Base-by-base conservation (phyloP, 2,329 filamentous ascomycete species). In the Sporothrix brasiliensis region DNA sequence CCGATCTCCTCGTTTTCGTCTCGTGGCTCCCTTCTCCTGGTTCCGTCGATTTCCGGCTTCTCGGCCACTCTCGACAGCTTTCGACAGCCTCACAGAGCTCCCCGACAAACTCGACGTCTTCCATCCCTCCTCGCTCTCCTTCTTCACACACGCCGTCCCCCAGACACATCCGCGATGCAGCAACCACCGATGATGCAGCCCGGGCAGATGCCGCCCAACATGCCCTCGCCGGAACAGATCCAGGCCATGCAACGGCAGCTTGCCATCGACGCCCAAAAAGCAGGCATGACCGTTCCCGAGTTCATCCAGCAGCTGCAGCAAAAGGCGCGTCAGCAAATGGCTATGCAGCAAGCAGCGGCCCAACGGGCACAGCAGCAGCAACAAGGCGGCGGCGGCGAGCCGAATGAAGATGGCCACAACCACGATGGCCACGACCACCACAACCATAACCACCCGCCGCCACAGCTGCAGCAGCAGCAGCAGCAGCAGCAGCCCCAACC, bases 141-240 rank as follows among this genome's bases (percentile, higher is more conserved):
- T 19, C 54, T 30, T 14, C n/a, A 49, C 21, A 30, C 39, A 30
- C 19, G 13, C 19, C 19, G 16, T 3, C 21, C 21, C 34, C 21
- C 52, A 10, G 19, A 5, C 1, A n/a, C 9, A 21, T 14, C 54
- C 71, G 74, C 69, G 69, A 77, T 75, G 76, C 75, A 73, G 74
- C 73, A 72, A 74, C 72, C 69, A 1, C 52, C 52, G 11, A 53
- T 58, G 53, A 67, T 73, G 73, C 73, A 69, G 70, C 76, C 69
- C 73, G 67, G 76, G 74, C 72, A 75, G 70, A 78, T 77, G 74
- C 77, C 76, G 69, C 71, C 71, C 44, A 68, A 83, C 74, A 83
- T 81, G 79, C 92, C 92, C 47, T 88, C 90, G 24, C 93, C 91
- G 65, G 91, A 97, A 82, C 93, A 97, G 83, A 92, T 97, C 74